These are phyloP conservation scores for Crassisporium funariophilum DNA, from an alignment of 768 basidiomycete species.

Conservation along the genomic window DNA sequence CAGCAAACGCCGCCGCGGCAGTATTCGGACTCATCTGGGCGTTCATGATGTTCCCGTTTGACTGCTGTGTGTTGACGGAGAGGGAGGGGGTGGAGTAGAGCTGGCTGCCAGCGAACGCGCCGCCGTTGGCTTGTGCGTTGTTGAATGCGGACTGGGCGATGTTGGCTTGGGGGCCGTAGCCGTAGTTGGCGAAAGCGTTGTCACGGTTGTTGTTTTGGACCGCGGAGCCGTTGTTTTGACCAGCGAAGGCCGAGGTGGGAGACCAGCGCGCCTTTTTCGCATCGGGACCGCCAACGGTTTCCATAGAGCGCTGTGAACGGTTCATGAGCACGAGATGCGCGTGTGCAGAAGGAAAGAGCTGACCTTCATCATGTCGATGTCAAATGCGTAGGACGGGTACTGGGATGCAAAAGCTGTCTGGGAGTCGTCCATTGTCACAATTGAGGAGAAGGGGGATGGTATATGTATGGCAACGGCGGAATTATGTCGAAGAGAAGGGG, in stretches of 20 bases:
- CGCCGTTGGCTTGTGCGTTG: slow-evolving; percentile 46
- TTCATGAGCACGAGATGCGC: slow-evolving; percentile 7
- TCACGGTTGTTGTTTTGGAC: slow-evolving; percentile 44
- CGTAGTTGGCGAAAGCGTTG: slow-evolving; percentile 84
- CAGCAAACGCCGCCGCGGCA: slow-evolving; percentile 51
- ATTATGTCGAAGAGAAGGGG: slow-evolving; percentile 46
- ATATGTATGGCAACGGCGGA: slow-evolving; percentile 52
- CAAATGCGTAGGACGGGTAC: slow-evolving; percentile 74
- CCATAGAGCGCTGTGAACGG: slow-evolving; percentile 75
- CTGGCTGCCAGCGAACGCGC: slow-evolving; percentile 53
- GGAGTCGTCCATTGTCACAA: slow-evolving; percentile 67
- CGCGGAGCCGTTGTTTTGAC: slow-evolving; percentile 37
- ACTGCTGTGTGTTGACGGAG: slow-evolving; percentile 62
- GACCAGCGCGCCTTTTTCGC: slow-evolving; percentile 92
- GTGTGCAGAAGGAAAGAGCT: slow-evolving; percentile 19
- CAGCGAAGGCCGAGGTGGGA: slow-evolving; percentile 55
- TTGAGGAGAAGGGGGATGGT: slow-evolving; percentile 35
- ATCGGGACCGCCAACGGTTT: slow-evolving; percentile 78
- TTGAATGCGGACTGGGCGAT: slow-evolving; percentile 58
- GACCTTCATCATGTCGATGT: slow-evolving; percentile 94
- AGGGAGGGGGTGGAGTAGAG: slow-evolving; percentile 77
- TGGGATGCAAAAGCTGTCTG: slow-evolving; percentile 70
- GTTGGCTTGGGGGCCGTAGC: slow-evolving; percentile 77
- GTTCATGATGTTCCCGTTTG: slow-evolving; percentile 52
- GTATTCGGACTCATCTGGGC: slow-evolving; percentile 73